These are phyloP conservation scores for Leucaena leucocephala DNA, from an alignment of 306 rosid species.

Conservation along the genomic window DNA sequence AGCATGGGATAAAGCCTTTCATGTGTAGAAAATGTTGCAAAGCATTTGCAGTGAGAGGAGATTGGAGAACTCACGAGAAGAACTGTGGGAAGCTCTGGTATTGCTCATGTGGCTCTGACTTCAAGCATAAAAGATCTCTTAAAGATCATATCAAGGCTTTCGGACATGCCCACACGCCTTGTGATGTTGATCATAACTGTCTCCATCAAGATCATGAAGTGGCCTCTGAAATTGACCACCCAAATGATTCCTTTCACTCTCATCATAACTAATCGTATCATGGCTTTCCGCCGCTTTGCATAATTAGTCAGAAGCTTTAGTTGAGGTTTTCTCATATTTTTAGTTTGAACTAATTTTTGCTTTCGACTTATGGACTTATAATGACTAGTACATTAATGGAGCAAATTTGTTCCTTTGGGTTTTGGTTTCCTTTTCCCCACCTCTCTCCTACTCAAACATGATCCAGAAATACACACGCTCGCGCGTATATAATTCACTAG, in stretches of 20 bases:
- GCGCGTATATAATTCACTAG: neutral
- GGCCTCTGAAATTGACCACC: constrained; percentile 72
- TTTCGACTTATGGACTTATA: constrained; percentile 15
- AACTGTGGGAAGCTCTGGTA: constrained; percentile 96
- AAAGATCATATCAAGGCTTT: constrained; percentile 91
- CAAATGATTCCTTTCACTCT: constrained; percentile 44
- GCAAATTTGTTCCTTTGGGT: neutral
- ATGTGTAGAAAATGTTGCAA: constrained; percentile 88
- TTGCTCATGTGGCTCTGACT: constrained; percentile 93
- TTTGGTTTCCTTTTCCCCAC: neutral
- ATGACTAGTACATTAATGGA: neutral
- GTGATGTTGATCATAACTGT: constrained; percentile 53
- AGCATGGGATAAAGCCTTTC: constrained; percentile 91
- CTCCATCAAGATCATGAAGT: constrained; percentile 63
- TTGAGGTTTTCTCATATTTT: constrained; percentile 22
- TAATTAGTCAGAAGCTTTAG: neutral
- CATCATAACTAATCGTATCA: constrained; percentile 2
- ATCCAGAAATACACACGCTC: neutral
- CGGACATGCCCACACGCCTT: constrained; percentile 78
- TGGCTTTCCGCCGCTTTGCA: neutral
- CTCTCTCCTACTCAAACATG: neutral
- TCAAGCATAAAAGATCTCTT: constrained; percentile 89
- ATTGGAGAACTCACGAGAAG: constrained; percentile 98
- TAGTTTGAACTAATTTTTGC: constrained; percentile 37
- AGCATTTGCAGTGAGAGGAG: constrained; percentile 93